These are phyloP conservation scores for Ceratocystis papillata DNA, from an alignment of 2,329 filamentous ascomycete species.

Conservation along the genomic window DNA sequence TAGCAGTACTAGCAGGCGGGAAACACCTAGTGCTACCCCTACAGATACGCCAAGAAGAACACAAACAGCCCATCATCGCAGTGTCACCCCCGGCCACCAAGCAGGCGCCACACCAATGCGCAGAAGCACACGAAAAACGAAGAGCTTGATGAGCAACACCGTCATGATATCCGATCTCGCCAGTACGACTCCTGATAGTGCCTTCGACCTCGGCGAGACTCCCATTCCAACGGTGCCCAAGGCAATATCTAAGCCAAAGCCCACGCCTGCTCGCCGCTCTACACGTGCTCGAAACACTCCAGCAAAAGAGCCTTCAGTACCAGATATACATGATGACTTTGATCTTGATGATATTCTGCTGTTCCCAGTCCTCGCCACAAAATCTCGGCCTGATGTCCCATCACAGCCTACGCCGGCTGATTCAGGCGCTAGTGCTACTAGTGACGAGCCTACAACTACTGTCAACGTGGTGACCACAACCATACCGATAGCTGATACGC, in stretches of 20 bases:
- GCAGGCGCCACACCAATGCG: neutral
- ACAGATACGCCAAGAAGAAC: neutral
- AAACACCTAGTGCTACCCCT: neutral
- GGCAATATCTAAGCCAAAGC: conserved; percentile 10
- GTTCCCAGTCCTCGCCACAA: conserved; percentile 3
- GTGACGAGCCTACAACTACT: conserved; percentile 18
- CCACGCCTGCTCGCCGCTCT: conserved; percentile 12
- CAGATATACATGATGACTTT: conserved; percentile 6
- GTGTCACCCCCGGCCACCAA: conserved; percentile 8
- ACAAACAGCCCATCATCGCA: conserved; percentile 4
- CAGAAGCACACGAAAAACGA: neutral
- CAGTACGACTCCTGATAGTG: conserved; percentile 20
- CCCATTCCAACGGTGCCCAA: conserved; percentile 7
- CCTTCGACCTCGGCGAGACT: conserved; percentile 16
- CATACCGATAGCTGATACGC: conserved; percentile 21
- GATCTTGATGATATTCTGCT: conserved; percentile 6
- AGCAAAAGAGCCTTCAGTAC: neutral
- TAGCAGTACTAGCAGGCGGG: neutral
- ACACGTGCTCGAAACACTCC: conserved; percentile 2
- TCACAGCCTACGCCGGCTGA: conserved; percentile 14
- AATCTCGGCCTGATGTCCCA: neutral
- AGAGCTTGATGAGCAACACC: conserved; percentile 1
- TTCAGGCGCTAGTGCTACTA: conserved; percentile 16
- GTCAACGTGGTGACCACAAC: conserved; percentile 19
- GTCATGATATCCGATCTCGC: conserved; percentile 23